Percentiles rank a stretch among this genome's conserved stretches.
Conservation (phyloP, 495 filamentous ascomycete species). For the Lentithecium fluviatile region DNA sequence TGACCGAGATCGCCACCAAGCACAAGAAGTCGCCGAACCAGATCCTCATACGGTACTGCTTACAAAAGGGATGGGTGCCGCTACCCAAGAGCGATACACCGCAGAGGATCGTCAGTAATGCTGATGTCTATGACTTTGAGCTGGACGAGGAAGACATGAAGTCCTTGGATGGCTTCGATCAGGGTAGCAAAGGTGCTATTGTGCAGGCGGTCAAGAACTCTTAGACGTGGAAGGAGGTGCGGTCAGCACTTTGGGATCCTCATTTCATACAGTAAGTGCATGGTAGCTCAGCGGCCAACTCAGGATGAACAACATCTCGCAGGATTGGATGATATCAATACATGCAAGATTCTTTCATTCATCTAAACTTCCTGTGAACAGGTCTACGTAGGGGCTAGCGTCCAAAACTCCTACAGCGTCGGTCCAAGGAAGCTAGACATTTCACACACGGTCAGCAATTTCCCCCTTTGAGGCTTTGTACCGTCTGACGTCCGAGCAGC, state of each 20-base stretch:
- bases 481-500: too few relatives aligned
- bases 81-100: constrained; percentile 55
- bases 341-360: too few relatives aligned
- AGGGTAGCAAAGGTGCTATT: constrained; percentile 39
- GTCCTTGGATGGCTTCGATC: constrained; percentile 43
- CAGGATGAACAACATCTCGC: too few relatives aligned
- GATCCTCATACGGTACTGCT: constrained; percentile 47
- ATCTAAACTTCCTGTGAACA: too few relatives aligned
- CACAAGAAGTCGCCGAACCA: constrained; percentile 47
- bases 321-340: too few relatives aligned
- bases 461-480: too few relatives aligned
- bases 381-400: too few relatives aligned
- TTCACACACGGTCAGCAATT: too few relatives aligned
- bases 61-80: constrained; percentile 52
- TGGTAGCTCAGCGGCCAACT: too few relatives aligned
- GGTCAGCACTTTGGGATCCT: neutral
- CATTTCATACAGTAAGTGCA: too few relatives aligned
- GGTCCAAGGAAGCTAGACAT: too few relatives aligned
- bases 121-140: constrained; percentile 50
- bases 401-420: too few relatives aligned
- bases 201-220: constrained; percentile 39
- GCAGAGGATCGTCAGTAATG: constrained; percentile 48
- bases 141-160: constrained; percentile 49
- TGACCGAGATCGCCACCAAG: constrained; percentile 54
- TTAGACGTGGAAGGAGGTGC: neutral